Conservation (phyloP, 345 rosid species). For the Eucalyptus regnans region DNA sequence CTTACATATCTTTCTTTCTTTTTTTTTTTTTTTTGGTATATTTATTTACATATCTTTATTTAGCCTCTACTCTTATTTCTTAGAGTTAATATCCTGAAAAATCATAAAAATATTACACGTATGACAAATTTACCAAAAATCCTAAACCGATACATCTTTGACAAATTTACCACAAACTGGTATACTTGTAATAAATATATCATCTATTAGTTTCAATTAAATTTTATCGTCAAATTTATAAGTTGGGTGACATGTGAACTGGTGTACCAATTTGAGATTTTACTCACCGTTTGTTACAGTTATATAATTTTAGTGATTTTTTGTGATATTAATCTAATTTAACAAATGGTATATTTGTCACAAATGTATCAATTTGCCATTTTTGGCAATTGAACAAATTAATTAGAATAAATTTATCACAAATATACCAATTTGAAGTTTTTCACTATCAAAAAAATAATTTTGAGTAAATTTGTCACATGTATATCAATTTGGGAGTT, state of each 20-base stretch:
- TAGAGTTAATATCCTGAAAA: background rate
- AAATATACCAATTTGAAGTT: rapidly evolving
- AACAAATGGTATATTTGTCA: no score
- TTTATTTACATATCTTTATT: background rate
- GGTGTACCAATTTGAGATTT: no score
- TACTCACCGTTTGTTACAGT: no score
- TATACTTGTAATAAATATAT: rapidly evolving
- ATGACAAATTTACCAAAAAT: no score
- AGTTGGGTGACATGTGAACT: no score
- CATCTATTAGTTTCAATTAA: no score
- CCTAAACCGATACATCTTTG: rapidly evolving
- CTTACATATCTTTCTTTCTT: background rate
- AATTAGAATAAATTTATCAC: no score
- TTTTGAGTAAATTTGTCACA: rapidly evolving
- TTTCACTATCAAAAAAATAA: rapidly evolving
- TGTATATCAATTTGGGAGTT: rapidly evolving
- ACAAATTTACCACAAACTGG: rapidly evolving
- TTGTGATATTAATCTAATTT: no score
- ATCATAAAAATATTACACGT: rapidly evolving
- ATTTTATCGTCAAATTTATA: no score
- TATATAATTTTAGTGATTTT: no score
- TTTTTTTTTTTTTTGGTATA: background rate
- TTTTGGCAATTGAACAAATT: no score
- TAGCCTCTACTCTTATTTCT: background rate
- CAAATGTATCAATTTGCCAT: no score